Evolutionary conservation across 1,284 basidiomycete genomes (phyloP).

Genomic region (Pterula multifida): DNA sequence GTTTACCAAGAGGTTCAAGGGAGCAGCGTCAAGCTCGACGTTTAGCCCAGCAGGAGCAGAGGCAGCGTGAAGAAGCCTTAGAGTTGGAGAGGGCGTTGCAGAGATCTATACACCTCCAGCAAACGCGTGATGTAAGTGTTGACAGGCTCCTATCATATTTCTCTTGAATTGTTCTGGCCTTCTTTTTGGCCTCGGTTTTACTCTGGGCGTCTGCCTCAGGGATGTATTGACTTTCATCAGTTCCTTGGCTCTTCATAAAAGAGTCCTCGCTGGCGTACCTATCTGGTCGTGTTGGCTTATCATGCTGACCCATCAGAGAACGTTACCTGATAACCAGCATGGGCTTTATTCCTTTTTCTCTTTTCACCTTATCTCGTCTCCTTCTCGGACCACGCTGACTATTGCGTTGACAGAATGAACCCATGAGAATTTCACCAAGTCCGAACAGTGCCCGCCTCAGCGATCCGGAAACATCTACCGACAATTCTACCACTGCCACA

Average conservation of each 20-base stretch:
- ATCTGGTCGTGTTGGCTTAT: too few relatives aligned
- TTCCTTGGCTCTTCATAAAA: too few relatives aligned
- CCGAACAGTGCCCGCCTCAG: not conserved
- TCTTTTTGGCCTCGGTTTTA: not conserved
- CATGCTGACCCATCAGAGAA: too few relatives aligned
- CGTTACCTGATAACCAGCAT: too few relatives aligned
- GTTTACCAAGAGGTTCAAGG: constrained; percentile 56
- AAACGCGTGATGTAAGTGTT: constrained; percentile 10
- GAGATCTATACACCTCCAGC: constrained; percentile 27
- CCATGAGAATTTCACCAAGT: not conserved
- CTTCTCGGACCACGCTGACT: not conserved
- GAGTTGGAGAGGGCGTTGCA: constrained; percentile 46
- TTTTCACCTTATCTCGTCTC: not conserved
- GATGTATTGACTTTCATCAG: too few relatives aligned
- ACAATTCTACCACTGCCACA: constrained; percentile 46
- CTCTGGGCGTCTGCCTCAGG: too few relatives aligned
- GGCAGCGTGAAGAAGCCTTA: constrained; percentile 45
- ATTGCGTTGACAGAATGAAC: not conserved
- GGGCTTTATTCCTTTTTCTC: too few relatives aligned
- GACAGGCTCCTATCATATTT: constrained; percentile 11
- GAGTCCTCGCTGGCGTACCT: too few relatives aligned
- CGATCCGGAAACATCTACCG: constrained; percentile 41
- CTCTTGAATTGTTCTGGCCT: not conserved
- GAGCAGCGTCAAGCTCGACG: constrained; percentile 55
- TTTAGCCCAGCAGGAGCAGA: constrained; percentile 37